phyloP scores from a whole-genome alignment of 2,329 filamentous ascomycete species.

The Botrytis fabae region DNA sequence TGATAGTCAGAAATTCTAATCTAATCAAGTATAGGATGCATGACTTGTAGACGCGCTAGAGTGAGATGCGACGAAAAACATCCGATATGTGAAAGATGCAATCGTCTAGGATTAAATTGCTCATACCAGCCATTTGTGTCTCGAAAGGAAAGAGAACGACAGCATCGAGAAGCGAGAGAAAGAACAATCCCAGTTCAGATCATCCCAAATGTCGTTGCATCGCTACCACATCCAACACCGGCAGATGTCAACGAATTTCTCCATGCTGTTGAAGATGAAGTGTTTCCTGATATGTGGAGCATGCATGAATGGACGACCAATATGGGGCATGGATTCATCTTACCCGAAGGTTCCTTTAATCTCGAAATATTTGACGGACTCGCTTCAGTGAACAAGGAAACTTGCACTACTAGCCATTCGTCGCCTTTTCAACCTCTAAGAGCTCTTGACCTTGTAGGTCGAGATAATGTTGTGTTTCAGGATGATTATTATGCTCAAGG shows the following conservation, averaged over 20 bases:
- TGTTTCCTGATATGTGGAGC: background rate
- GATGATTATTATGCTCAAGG: background rate
- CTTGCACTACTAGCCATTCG: background rate
- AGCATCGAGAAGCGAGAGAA: slow-evolving; percentile 5
- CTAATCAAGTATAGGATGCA: slow-evolving; percentile 8
- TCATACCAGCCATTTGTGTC: background rate
- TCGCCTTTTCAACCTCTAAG: background rate
- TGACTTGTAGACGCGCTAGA: slow-evolving; percentile 18
- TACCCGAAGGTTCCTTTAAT: background rate
- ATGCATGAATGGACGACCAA: background rate
- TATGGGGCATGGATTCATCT: background rate
- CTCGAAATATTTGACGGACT: background rate
- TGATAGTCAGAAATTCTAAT: background rate
- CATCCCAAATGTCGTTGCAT: background rate
- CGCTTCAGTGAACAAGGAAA: background rate
- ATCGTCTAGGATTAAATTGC: background rate
- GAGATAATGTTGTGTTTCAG: background rate
- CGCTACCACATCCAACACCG: background rate
- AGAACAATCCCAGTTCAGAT: background rate
- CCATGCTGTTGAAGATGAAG: background rate
- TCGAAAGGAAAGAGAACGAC: background rate
- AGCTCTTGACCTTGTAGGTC: background rate
- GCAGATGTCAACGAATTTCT: background rate
- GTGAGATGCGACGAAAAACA: slow-evolving; percentile 16
- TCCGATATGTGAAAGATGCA: slow-evolving; percentile 15